These are phyloP conservation scores for Teratosphaeria viscida DNA, from an alignment of 2,329 filamentous ascomycete species.

Conservation along the genomic window DNA sequence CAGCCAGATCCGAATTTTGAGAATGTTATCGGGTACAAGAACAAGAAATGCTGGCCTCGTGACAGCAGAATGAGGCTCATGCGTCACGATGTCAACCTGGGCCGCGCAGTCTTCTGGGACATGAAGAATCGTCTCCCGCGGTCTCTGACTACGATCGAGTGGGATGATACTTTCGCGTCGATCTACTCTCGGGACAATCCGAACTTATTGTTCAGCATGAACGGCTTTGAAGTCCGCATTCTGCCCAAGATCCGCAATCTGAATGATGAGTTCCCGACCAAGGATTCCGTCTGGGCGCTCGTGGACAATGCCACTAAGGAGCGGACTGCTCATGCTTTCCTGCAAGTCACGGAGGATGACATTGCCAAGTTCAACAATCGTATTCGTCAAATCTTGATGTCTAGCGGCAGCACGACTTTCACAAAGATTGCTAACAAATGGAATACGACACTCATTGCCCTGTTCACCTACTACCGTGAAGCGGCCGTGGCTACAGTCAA, in stretches of 20 bases:
- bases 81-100: constrained; percentile 96
- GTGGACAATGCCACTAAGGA: constrained; percentile 96
- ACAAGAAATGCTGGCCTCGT: constrained; percentile 98
- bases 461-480: constrained; percentile 98
- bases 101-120: constrained; percentile 97
- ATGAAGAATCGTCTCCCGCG: constrained; percentile 91
- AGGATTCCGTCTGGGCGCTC: constrained; percentile 96
- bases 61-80: constrained; percentile 97
- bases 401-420: constrained; percentile 96
- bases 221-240: constrained; percentile 92
- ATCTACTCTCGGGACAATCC: constrained; percentile 98
- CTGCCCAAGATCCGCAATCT: constrained; percentile 89
- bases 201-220: constrained; percentile 95
- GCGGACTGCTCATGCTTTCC: constrained; percentile 90
- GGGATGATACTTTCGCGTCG: constrained; percentile 97
- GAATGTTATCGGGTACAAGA: constrained; percentile 97
- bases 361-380: constrained; percentile 99
- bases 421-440: constrained; percentile 99
- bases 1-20: constrained; percentile 98
- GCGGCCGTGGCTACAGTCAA: constrained; percentile 92
- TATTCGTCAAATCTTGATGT: constrained; percentile 97
- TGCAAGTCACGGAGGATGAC: constrained; percentile 95
- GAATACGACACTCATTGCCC: constrained; percentile 93
- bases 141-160: constrained; percentile 94
- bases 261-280: constrained; percentile 92